Evolutionary conservation across 1,284 basidiomycete genomes (phyloP).

Genomic region (Meira miltonrushii): DNA sequence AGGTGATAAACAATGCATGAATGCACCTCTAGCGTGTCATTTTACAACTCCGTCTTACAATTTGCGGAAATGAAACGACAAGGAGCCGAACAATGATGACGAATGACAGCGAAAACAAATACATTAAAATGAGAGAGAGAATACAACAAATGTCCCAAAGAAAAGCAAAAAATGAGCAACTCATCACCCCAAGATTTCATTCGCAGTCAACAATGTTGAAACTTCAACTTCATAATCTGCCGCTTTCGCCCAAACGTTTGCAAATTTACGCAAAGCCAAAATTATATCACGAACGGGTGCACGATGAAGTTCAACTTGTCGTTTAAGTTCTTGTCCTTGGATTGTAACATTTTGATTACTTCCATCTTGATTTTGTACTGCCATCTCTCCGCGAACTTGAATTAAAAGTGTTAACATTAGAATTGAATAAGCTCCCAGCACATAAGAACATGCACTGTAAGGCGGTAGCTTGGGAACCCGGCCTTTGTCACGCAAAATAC

Average conservation of each 20-base stretch:
- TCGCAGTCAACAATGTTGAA: constrained; percentile 2
- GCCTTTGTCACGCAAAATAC: constrained; percentile 28
- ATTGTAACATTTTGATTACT: not conserved
- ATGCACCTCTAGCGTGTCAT: no score
- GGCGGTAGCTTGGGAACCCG: constrained; percentile 34
- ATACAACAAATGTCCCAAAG: not conserved
- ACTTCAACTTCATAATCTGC: constrained; percentile 7
- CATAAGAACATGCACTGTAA: constrained; percentile 37
- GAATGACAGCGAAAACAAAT: not conserved
- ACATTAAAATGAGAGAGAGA: not conserved
- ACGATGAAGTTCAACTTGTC: constrained; percentile 5
- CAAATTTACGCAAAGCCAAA: not conserved
- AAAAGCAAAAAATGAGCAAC: not conserved
- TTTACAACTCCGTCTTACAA: no score
- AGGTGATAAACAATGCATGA: no score
- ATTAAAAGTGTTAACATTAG: constrained; percentile 41
- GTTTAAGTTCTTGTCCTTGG: not conserved
- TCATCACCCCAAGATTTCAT: constrained; percentile 2
- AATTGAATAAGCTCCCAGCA: constrained; percentile 35
- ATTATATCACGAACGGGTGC: constrained; percentile 6
- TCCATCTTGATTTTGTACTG: not conserved
- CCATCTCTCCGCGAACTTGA: constrained; percentile 16
- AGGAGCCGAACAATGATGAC: not conserved
- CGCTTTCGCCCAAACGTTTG: constrained; percentile 9
- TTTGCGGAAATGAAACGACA: no score